These are phyloP conservation scores for Cordyceps fumosorosea DNA, from an alignment of 2,329 filamentous ascomycete species.

Conservation along the genomic window DNA sequence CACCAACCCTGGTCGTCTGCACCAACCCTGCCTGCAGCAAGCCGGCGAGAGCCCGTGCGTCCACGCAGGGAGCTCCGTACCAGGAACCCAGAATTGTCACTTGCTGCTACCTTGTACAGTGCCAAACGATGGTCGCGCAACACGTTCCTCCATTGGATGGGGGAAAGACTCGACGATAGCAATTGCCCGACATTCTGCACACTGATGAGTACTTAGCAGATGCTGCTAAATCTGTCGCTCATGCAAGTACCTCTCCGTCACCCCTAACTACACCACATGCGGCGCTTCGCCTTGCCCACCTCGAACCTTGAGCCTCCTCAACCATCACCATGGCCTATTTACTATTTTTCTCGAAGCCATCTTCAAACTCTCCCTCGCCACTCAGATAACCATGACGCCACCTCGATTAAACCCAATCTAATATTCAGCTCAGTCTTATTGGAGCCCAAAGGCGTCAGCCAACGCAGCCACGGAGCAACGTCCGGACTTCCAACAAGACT, in stretches of 20 bases:
- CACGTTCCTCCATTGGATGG: too few species aligned
- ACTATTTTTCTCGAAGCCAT: neutral
- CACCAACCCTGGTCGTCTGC: neutral
- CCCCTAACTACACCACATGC: neutral
- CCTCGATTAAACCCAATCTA: neutral
- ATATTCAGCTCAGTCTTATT: neutral
- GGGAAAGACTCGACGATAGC: neutral
- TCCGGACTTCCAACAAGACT: neutral
- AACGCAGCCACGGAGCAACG: neutral
- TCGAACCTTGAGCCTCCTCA: neutral
- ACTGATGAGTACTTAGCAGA: neutral
- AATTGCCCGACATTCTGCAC: neutral
- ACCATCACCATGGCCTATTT: conserved; percentile 1
- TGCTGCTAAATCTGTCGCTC: neutral
- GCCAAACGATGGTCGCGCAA: neutral
- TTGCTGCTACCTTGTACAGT: neutral
- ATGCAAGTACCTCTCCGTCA: neutral
- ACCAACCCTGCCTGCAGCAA: neutral
- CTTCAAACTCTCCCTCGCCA: neutral
- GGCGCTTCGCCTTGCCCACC: neutral
- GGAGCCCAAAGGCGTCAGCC: neutral
- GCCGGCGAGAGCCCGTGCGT: conserved; percentile 4
- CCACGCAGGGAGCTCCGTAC: neutral
- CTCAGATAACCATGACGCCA: neutral
- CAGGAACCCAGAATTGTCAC: too few species aligned